Base-by-base conservation (phyloP, 768 basidiomycete genomes). In the Xerocomus potaroensis region DNA sequence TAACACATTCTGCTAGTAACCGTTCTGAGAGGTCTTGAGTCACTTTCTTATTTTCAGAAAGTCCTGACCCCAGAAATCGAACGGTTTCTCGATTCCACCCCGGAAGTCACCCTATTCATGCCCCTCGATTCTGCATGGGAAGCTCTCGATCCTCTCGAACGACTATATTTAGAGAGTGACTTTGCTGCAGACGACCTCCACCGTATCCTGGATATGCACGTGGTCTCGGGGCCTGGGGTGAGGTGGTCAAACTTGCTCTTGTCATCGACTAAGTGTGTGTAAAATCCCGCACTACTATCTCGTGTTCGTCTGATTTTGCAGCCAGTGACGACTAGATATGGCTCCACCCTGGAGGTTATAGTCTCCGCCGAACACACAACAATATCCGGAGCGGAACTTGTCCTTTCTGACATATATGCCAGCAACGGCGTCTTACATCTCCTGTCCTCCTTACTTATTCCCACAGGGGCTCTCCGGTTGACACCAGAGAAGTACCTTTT, bases 401-500 rank as follows among this genome's bases (percentile, higher is more conserved):
- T 83, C 4, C 72, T 83, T n/a, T 79, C 81, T 6, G 91, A 99
- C 59, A 80, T 96, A 29, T 92, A 93, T 58, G 94, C 90, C 5
- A 84, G 88, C 24, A 99, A 99, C 58, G 96, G 95, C 39, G 96
- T 98, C 35, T 64, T 98, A 14, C 96, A 99, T 65, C 79, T 91
- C 34, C 78, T 98, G 21, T 87, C 87, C 12, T 79, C 81, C 12
- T 79, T 98, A 19, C 78, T 99, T 12, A 65, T 94, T 10, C 88
- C 91, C 7, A 74, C 78, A 3, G 83, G 80, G 14, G 76, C 87
- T 36, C 77, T 95, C 19, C 73, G 80, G 49, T 69, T 93, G 35
- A 98, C 94, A 4, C 87, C 94, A 15, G 96, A 98, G 71, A 98
- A 98, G 67, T 91, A 87, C 54, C 84, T 99, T 15, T 79, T 98